Evolutionary conservation across 495 filamentous ascomycete genomes (phyloP), one percentile per base, ranked within the genome.

Genomic region (Aspergillus indologenus): DNA sequence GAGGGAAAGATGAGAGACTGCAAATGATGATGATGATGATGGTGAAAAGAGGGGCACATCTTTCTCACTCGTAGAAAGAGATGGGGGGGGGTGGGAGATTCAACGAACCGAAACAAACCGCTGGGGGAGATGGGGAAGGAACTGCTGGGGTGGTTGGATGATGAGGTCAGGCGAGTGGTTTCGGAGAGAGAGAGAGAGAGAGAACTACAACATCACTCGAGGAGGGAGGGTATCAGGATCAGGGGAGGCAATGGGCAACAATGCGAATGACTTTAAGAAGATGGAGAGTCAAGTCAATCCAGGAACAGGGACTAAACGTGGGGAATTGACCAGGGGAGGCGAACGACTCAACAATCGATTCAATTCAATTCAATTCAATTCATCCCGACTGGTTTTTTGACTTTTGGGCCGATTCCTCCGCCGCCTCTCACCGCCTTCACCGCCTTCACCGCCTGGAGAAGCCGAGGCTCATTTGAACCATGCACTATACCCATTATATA

Each of bases 111-210:
- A 17, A 29, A 3, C 2, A 19, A 51, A 51, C 23, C 12, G 17
- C 23, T 50, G 48, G 48, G 44, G 47, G n/a, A n/a, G n/a, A n/a
- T 50, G 48, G 48, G 48, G 29, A 51, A 42, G 26, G 34, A 40
- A 29, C 23, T 24, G 48, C 18, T 51, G 48, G 48, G 24, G 48
- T 14, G 45, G 22, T 20, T 53, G 45, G 45, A 53, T 62, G 57
- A 64, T 59, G 58, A 50, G 57, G 54, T 67, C 59, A 64, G 61
- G 61, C 59, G 65, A 58, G 42, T n/a, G 50, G 42, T 34, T 48
- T 19, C 21, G 56, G 45, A 42, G 50, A 29, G 26, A 29, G 26
- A 29, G n/a, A n/a, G n/a, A n/a, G n/a, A n/a, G n/a, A n/a, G n/a
- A n/a, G n/a, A 45, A 26, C 8, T 19, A 52, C 44, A 49, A 21